Conservation (phyloP, 2,329 filamentous ascomycete species). For the Myrmaecium sp. region DNA sequence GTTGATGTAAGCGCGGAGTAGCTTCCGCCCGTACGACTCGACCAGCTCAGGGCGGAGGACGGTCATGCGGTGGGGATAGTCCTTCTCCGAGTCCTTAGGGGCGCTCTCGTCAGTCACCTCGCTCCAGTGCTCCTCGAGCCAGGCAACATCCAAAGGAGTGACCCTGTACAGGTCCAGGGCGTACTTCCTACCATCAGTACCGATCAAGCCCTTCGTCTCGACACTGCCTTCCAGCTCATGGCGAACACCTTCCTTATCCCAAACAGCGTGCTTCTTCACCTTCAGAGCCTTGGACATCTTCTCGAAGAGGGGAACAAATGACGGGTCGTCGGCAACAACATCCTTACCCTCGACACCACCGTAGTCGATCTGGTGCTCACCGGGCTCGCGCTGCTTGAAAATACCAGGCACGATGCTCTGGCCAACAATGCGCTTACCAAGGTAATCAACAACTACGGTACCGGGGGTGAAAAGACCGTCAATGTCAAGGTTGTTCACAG, state of each 20-base stretch:
- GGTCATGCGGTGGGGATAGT: conserved; percentile 92
- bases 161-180: conserved; percentile 93
- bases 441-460: conserved; percentile 90
- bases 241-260: conserved; percentile 87
- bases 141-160: conserved; percentile 76
- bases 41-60: conserved; percentile 81
- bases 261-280: conserved; percentile 89
- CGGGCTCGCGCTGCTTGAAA: conserved; percentile 94
- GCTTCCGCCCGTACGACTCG: conserved; percentile 66
- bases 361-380: conserved; percentile 98
- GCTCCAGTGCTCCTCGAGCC: conserved; percentile 62
- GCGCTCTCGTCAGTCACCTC: conserved; percentile 27
- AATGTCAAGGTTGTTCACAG: conserved; percentile 95
- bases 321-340: conserved; percentile 75
- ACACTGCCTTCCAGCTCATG: conserved; percentile 91
- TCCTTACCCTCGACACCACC: conserved; percentile 96
- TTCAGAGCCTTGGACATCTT: conserved; percentile 81
- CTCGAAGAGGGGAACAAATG: conserved; percentile 68
- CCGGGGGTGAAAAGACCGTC: conserved; percentile 87
- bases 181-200: conserved; percentile 92
- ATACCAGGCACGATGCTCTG: conserved; percentile 98
- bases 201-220: conserved; percentile 93
- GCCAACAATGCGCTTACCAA: conserved; percentile 90
- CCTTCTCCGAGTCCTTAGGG: conserved; percentile 28
- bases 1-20: conserved; percentile 79